These are phyloP conservation scores for Corynespora cassiicola DNA, from an alignment of 2,329 filamentous ascomycete species.

Conservation along the genomic window DNA sequence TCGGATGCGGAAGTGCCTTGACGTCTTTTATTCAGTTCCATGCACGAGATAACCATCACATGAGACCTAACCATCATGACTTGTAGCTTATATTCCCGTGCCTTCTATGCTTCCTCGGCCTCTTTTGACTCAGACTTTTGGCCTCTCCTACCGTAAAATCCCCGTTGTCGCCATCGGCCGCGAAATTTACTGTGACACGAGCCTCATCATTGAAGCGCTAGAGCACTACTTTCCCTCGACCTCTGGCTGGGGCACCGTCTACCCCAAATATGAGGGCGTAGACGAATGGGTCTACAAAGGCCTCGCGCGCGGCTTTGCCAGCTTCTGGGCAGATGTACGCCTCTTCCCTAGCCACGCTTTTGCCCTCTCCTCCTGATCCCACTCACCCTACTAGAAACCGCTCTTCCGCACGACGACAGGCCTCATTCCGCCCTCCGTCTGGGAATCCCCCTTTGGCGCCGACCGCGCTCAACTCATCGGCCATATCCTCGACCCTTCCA, in stretches of 20 bases:
- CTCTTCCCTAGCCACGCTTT: background rate
- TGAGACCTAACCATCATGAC: conserved; percentile 1
- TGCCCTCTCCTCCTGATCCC: background rate
- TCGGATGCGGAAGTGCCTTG: background rate
- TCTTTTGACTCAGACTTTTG: conserved; percentile 42
- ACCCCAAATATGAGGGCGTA: conserved; percentile 31
- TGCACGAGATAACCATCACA: background rate
- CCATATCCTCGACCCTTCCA: conserved; percentile 44
- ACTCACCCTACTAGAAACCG: conserved; percentile 25
- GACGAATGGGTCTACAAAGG: conserved; percentile 43
- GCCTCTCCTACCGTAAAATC: conserved; percentile 48
- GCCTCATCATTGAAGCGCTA: conserved; percentile 41
- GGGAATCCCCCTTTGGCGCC: conserved; percentile 46
- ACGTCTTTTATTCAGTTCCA: background rate
- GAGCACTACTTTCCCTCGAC: conserved; percentile 34
- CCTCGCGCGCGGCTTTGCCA: conserved; percentile 47
- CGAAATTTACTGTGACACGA: conserved; percentile 43
- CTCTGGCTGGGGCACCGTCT: conserved; percentile 43
- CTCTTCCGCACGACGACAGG: conserved; percentile 50
- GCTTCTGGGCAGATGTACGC: conserved; percentile 49
- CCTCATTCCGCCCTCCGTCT: conserved; percentile 48
- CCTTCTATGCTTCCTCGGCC: conserved; percentile 50
- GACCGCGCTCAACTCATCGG: conserved; percentile 49
- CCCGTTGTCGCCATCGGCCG: conserved; percentile 39
- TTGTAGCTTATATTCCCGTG: conserved; percentile 44